Evolutionary conservation across 192 early-diverging fungal genomes (phyloP), one percentile per base, ranked within the genome.

Genomic region (Podila verticillata): DNA sequence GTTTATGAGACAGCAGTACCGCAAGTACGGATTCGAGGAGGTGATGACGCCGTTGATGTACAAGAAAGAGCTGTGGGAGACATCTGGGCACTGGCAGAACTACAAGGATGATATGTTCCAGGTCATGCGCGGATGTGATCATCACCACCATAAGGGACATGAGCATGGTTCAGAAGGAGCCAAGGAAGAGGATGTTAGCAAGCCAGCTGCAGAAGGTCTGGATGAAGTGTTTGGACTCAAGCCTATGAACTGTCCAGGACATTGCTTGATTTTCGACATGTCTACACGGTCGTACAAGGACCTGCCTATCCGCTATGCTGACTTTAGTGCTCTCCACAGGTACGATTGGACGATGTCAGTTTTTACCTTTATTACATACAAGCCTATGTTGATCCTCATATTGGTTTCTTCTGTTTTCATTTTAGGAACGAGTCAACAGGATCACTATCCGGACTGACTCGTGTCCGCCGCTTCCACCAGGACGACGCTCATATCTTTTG

Each of bases 401-500:
- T 61, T 30, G 0, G 17, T n/a, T 54, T 26, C 20, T 12, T 54
- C 51, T 10, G 2, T 24, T 4, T 0, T 7, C n/a, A 51, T 36
- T 56, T 9, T 75, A 93, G 94, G 73, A 98, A 98, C 67, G 97
- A 98, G 83, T 88, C 92, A 0, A 95, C 95, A 0, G 97, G 96
- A 17, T 93, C 95, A 4, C 84, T 98, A 12, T 87, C 95, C 12
- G 97, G 97, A 13, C 85, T 98, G 48, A 98, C 96, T 0, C 87
- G 97, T 15, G 96, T 97, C 49, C 92, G 95, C 65, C 90, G 94
- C 73, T 98, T 98, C 84, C 96, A 98, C 70, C 97, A 98, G 84
- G 97, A 98, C 69, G 97, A 98, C 73, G 97, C 94, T 0, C 97
- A 98, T 71, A 97, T 98, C 63, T 98, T 98, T 83, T 98, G 97